phyloP scores from a whole-genome alignment of 164 flowering plant species.

The Magnolia kwangsiensis region DNA sequence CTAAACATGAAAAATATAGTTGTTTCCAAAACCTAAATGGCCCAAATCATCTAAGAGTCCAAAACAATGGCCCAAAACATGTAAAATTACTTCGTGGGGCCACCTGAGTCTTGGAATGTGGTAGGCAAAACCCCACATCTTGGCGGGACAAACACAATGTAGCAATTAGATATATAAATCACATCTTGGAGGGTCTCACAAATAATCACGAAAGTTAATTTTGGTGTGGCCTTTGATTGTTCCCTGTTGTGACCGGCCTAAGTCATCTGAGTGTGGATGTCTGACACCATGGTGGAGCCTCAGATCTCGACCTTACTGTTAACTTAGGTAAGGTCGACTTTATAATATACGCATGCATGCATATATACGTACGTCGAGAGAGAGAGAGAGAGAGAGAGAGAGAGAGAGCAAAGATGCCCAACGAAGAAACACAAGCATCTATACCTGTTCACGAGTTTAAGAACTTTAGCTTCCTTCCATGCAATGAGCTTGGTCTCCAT shows the following conservation, averaged over 20 bases:
- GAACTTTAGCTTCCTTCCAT: constrained; percentile 18
- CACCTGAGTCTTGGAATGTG: too few relatives aligned
- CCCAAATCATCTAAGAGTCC: neutral
- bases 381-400: constrained; percentile 4
- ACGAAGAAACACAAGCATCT: neutral
- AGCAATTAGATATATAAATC: too few relatives aligned
- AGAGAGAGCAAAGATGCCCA: neutral
- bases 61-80: neutral
- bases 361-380: neutral
- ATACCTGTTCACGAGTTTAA: constrained; percentile 20
- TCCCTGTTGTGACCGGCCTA: too few relatives aligned
- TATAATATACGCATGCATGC: neutral
- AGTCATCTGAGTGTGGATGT: too few relatives aligned
- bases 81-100: too few relatives aligned
- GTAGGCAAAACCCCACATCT: too few relatives aligned
- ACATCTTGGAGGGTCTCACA: too few relatives aligned
- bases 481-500: constrained; percentile 9
- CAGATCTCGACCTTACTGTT: too few relatives aligned
- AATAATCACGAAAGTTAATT: too few relatives aligned
- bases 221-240: too few relatives aligned
- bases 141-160: too few relatives aligned
- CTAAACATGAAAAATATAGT: neutral
- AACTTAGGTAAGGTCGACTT: too few relatives aligned
- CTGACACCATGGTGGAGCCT: neutral
- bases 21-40: neutral